Evolutionary conservation across 139 green algal species (phyloP), one percentile per base, ranked within the genome.

Genomic region (Diplosphaera chodatii): DNA sequence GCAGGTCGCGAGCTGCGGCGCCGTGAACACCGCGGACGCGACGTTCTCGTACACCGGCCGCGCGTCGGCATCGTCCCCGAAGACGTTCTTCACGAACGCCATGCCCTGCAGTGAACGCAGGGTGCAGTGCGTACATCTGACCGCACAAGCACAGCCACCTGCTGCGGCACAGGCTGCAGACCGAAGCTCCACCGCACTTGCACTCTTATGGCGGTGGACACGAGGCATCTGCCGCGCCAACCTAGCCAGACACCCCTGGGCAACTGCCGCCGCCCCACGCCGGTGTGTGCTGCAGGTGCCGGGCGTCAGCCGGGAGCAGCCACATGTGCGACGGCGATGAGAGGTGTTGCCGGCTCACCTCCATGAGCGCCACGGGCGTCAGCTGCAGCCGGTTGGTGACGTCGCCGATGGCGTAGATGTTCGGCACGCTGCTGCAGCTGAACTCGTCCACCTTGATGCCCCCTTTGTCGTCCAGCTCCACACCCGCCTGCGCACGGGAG

Each of bases 401-500:
- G 75, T 99, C 95, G 0, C 95, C 95, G n/a, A 99, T 79, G 0
- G 94, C 95, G 79, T 82, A 98, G 73, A 99, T 91, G 83, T 72
- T 90, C 25, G 84, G 80, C 32, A 96, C 86, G 55, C 68, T 93
- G 64, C 55, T 83, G 28, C 84, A 82, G 32, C 78, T 90, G 84
- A 91, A 97, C 63, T 93, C 89, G 74, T 99, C 84, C 66, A 99
- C 92, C 31, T 84, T 23, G 34, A 98, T 32, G 25, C 22, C 88
- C 2, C 82, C 83, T 64, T 82, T 15, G 74, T 85, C 25, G 15
- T 87, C 82, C 32, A 90, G 59, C 71, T 84, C 64, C 28, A 97
- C 87, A 21, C 91, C 91, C 2, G 77, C 83, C 25, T 70, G 20
- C 10, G n/a, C n/a, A n/a, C n/a, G n/a, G n/a, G n/a, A n/a, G n/a